Percentiles rank a stretch among this genome's conserved stretches.
Conservation (phyloP, 441 rosid genomes). For the Omphalea diandra region DNA sequence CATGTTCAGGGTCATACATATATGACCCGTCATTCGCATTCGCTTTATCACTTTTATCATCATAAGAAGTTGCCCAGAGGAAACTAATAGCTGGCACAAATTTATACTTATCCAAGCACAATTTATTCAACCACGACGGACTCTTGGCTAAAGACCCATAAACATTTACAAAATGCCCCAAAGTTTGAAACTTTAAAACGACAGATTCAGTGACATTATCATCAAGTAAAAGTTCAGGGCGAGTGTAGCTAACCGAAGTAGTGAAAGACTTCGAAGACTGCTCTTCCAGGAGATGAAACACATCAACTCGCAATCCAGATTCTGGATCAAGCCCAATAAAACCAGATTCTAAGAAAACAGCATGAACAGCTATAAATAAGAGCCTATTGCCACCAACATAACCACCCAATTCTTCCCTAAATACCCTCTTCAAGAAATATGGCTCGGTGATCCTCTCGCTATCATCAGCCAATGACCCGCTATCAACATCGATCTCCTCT, state of each 20-base stretch:
- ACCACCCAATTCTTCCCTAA: conserved; percentile 47
- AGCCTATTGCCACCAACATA: conserved; percentile 39
- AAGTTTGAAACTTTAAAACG: conserved; percentile 48
- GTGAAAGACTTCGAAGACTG: conserved; percentile 32
- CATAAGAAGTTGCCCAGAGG: conserved; percentile 35
- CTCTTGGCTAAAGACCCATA: conserved; percentile 45
- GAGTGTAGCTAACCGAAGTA: conserved; percentile 50
- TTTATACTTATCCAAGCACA: conserved; percentile 43
- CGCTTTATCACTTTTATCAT: conserved; percentile 1
- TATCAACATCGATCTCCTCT: conserved; percentile 29
- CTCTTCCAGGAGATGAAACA: conserved; percentile 44
- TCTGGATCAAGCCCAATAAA: conserved; percentile 46
- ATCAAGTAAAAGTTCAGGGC: conserved; percentile 40
- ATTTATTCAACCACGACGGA: conserved; percentile 25
- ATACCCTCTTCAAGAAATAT: conserved; percentile 52
- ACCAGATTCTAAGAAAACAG: conserved; percentile 67
- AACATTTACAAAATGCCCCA: conserved; percentile 50
- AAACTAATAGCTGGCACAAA: conserved; percentile 41
- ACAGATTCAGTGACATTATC: conserved; percentile 33
- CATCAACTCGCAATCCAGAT: conserved; percentile 36
- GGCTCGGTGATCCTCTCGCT: conserved; percentile 45
- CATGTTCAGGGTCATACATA: conserved; percentile 25
- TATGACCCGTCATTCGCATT: conserved; percentile 27
- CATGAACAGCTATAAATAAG: conserved; percentile 58
- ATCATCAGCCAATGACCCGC: conserved; percentile 6